These are phyloP conservation scores for Verticillium dahliae DNA, from an alignment of 2,329 filamentous ascomycete species.

Conservation along the genomic window DNA sequence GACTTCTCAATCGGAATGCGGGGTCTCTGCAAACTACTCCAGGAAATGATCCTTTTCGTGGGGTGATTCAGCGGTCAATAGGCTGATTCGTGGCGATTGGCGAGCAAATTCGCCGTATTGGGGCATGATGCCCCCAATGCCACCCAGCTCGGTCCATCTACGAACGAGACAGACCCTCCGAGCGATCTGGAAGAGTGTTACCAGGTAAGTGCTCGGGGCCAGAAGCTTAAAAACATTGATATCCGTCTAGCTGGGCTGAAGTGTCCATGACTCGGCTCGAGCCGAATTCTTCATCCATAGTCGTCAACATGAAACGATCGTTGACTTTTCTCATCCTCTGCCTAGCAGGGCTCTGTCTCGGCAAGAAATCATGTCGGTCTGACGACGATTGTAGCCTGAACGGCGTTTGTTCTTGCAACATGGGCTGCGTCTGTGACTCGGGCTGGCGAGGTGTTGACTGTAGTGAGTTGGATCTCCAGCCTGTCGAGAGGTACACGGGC, in stretches of 20 bases:
- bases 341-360: background rate
- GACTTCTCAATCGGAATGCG: background rate
- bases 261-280: too few species aligned
- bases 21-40: background rate
- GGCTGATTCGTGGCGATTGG: background rate
- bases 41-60: background rate
- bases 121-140: background rate
- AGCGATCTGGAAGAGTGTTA: too few species aligned
- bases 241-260: too few species aligned
- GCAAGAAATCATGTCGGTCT: conserved; percentile 6
- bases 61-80: background rate
- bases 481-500: conserved; percentile 29
- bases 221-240: too few species aligned
- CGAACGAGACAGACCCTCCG: background rate
- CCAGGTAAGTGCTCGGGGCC: too few species aligned
- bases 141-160: background rate
- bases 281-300: background rate
- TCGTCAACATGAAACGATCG: background rate
- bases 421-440: conserved; percentile 23
- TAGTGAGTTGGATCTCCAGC: conserved; percentile 34
- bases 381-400: conserved; percentile 24
- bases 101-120: background rate
- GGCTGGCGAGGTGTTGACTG: conserved; percentile 39
- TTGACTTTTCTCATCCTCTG: background rate
- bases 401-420: conserved; percentile 14